These are phyloP conservation scores for Beauveria medogensis DNA, from an alignment of 2,329 filamentous ascomycete species.

Conservation along the genomic window DNA sequence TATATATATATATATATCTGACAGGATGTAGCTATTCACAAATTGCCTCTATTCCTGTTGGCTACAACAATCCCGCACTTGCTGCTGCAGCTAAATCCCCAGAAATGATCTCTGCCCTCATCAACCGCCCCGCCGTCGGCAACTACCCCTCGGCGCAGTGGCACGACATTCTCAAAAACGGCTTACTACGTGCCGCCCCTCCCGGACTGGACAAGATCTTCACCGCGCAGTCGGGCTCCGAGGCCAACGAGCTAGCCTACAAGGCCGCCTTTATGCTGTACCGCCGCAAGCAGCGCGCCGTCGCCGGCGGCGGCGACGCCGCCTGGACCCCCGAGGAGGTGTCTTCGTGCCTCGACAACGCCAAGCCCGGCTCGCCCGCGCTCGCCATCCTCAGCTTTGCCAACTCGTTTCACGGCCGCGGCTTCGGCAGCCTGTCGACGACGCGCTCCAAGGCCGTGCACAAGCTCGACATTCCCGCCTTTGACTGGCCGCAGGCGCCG, in stretches of 20 bases:
- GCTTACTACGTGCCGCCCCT: slow-evolving; percentile 64
- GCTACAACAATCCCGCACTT: slow-evolving; percentile 71
- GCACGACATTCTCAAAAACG: slow-evolving; percentile 62
- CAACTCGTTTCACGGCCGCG: slow-evolving; percentile 70
- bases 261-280: slow-evolving; percentile 83
- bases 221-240: slow-evolving; percentile 70
- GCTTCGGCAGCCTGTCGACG: slow-evolving; percentile 70
- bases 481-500: slow-evolving; percentile 77
- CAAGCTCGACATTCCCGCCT: slow-evolving; percentile 82
- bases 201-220: slow-evolving; percentile 73
- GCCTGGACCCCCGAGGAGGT: slow-evolving; percentile 65
- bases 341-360: slow-evolving; percentile 60
- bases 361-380: slow-evolving; percentile 63
- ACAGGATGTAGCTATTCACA: slow-evolving; percentile 54
- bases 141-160: slow-evolving; percentile 75
- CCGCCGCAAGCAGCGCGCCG: slow-evolving; percentile 62
- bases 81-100: slow-evolving; percentile 56
- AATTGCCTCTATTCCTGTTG: slow-evolving; percentile 76
- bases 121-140: slow-evolving; percentile 72
- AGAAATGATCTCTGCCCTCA: slow-evolving; percentile 64
- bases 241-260: slow-evolving; percentile 79
- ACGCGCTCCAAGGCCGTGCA: slow-evolving; percentile 78
- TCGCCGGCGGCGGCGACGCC: slow-evolving; percentile 50
- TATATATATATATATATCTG: background rate
- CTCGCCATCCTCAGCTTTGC: slow-evolving; percentile 74